A percentile compares a stretch with the other conserved stretches of the same genome.
phyloP scores from a whole-genome alignment of 805 yeast genomes.

The Soucietia sequanensis region DNA sequence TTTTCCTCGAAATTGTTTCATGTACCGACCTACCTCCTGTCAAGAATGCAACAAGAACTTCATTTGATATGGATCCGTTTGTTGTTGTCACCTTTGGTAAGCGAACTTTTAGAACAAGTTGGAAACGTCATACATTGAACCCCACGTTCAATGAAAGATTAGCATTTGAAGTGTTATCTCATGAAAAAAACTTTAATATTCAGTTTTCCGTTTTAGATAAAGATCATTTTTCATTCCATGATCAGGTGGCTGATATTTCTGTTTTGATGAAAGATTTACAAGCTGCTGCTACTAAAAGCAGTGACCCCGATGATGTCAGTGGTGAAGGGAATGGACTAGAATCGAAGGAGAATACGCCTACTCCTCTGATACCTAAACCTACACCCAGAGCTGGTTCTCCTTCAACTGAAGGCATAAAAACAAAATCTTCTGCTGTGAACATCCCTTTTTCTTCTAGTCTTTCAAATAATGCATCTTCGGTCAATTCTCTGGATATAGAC shows the following conservation, averaged over 20 bases:
- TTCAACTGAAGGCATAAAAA: too few species aligned
- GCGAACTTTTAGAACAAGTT: constrained; percentile 80
- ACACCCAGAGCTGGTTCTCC: too few species aligned
- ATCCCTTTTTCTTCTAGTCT: neutral
- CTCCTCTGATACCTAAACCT: too few species aligned
- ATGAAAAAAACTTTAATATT: constrained; percentile 65
- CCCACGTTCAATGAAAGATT: constrained; percentile 82
- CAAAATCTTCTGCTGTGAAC: neutral
- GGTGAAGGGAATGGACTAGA: constrained; percentile 7
- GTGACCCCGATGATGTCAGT: too few species aligned
- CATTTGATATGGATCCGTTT: constrained; percentile 96
- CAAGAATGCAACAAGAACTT: constrained; percentile 64
- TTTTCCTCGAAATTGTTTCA: constrained; percentile 71
- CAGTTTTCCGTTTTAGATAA: constrained; percentile 78
- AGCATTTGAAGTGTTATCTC: constrained; percentile 70
- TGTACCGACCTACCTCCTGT: constrained; percentile 80
- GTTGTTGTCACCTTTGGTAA: constrained; percentile 89
- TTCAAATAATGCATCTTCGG: too few species aligned
- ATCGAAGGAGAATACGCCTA: neutral
- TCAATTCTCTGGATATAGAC: constrained; percentile 3
- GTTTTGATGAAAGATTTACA: constrained; percentile 54
- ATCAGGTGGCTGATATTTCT: constrained; percentile 68
- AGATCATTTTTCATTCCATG: constrained; percentile 81
- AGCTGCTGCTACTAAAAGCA: constrained; percentile 25
- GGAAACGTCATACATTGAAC: constrained; percentile 76